Evolutionary conservation across 495 filamentous ascomycete species (phyloP).

Genomic region (Aspergillus avenaceus): DNA sequence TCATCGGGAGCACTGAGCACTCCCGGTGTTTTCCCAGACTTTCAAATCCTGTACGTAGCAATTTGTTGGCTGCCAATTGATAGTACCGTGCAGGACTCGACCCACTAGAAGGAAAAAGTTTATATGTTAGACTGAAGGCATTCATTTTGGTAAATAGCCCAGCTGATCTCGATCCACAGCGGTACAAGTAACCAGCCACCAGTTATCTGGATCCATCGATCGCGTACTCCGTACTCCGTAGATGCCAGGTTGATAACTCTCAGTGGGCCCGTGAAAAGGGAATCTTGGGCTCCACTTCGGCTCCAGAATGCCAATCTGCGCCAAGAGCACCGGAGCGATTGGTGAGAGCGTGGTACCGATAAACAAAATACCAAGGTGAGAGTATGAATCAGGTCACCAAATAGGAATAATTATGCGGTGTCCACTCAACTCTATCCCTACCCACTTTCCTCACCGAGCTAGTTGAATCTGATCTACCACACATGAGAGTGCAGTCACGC

Average conservation of each 20-base stretch:
- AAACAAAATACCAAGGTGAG: background rate
- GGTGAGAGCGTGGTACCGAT: background rate
- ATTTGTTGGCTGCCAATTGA: background rate
- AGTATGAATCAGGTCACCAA: background rate
- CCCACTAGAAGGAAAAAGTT: background rate
- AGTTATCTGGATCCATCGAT: conserved; percentile 3
- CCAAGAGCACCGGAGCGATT: background rate
- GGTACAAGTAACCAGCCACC: conserved; percentile 11
- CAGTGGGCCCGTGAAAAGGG: conserved; percentile 5
- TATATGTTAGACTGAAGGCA: background rate
- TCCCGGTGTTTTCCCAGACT: too few species aligned
- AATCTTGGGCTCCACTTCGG: conserved; percentile 4
- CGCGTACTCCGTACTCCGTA: too few species aligned
- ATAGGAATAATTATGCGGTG: too few species aligned
- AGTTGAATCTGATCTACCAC: too few species aligned
- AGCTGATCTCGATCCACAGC: conserved; percentile 6
- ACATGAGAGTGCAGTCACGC: too few species aligned
- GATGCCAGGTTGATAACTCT: conserved; percentile 8
- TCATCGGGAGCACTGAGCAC: background rate
- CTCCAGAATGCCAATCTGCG: conserved; percentile 3
- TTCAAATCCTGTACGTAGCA: background rate
- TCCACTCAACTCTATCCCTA: too few species aligned
- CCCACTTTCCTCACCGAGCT: too few species aligned
- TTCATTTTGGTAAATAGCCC: background rate
- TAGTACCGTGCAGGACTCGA: background rate